Percentiles rank a stretch among this genome's conserved stretches.
These are phyloP conservation scores for Hortiboletus campestris DNA, from an alignment of 768 basidiomycete species.

Conservation along the genomic window DNA sequence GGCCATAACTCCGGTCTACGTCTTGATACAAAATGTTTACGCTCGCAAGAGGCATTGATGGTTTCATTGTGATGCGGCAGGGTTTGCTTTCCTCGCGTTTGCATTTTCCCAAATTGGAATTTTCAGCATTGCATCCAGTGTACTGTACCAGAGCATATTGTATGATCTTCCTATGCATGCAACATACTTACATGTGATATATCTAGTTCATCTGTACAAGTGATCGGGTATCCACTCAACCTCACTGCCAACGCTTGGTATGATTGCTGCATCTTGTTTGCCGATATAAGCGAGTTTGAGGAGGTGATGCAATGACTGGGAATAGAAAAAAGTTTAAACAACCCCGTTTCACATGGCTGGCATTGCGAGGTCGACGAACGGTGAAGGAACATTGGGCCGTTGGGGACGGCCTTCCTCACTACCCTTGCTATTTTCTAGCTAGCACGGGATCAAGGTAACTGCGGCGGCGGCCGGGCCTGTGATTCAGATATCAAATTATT, in stretches of 20 bases:
- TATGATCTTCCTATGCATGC: constrained; percentile 17
- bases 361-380: background rate
- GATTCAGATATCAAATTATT: background rate
- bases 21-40: constrained; percentile 59
- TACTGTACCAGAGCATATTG: constrained; percentile 21
- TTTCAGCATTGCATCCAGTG: constrained; percentile 18
- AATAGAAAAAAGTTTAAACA: background rate
- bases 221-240: background rate
- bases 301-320: background rate
- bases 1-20: constrained; percentile 45
- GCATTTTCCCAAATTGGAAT: constrained; percentile 4
- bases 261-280: background rate
- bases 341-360: background rate
- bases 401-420: background rate
- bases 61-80: background rate
- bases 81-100: background rate
- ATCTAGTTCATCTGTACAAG: constrained; percentile 4
- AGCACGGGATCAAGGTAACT: background rate
- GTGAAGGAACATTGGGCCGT: background rate
- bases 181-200: constrained; percentile 3
- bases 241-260: background rate
- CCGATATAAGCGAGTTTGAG: no score
- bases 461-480: background rate
- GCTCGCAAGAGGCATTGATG: constrained; percentile 38
- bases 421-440: background rate